Base-by-base conservation (phyloP, 1,139 yeast species). In the Candida tetrigidarum region DNA sequence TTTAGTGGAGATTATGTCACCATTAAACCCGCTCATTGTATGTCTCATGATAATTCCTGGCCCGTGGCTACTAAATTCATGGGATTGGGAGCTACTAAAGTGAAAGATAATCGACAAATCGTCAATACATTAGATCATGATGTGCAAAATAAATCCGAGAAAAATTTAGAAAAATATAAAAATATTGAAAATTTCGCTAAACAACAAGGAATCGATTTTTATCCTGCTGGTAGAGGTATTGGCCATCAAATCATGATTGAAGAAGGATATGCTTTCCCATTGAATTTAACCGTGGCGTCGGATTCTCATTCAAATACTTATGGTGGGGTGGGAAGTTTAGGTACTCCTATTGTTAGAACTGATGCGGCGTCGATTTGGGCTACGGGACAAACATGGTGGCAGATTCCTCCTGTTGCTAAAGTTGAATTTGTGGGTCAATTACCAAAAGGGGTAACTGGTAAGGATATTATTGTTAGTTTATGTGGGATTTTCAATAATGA, bases 311-410 rank as follows among this genome's bases (percentile, higher is more conserved):
- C 97, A 11, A 95, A 95, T 67, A 93, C 97, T 37, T 93, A 93
- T 63, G 99, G 99, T 55, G 99, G 99, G 60, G 76, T 93, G 37
- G 99, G 98, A 15, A 74, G 96, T 20, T 74, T 95, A 49, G 99
- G 99, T 41, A 95, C 99, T 1, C 98, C 99, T 3, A 87, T 93
- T 48, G 99, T 93, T 46, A 81, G 99, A 66, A 95, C 99, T 0
- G 99, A 93, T 66, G 99, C 98, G 16, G 99, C 99, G 2, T 84
- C 97, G 5, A 93, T 95, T 55, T 93, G 99, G 99, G 98, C 99
- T 12, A 93, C 99, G 0, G 98, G 98, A 37, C 96, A 90, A 70
- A 95, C 99, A 3, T 93, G 99, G 99, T 93, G 99, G 99, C 99
- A 95, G 80, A 89, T 93, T 47, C 99, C 99, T 4, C 99, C 99